Base-by-base conservation (phyloP, 371 early-diverging fungal genomes). In the Circinella minor region DNA sequence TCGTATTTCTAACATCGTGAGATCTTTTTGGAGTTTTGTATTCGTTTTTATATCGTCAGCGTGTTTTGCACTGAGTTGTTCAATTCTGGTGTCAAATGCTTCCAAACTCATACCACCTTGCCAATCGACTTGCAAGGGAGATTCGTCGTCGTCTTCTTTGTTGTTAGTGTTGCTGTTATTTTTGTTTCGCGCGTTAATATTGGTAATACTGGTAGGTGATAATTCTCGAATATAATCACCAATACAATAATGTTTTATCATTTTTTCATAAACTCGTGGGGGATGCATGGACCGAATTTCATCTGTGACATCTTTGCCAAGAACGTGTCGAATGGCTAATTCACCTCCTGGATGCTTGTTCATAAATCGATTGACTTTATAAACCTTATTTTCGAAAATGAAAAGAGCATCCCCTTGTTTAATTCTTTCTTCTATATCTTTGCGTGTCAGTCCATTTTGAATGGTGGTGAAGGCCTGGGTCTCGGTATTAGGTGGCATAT, bases 231-330 rank as follows among this genome's bases (percentile, higher is more conserved):
- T 64, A 63, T 85, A 89, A 66, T 89, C 90, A 36, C 91, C 96
- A 75, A 93, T 82, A 68, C 84, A 90, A 74, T 91, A 98, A 61
- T 82, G 83, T 43, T 90, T 89, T 73, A 97, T 86, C 77, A 86
- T 84, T 47, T 87, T 81, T 46, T 90, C 88, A 39, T 93, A 81
- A 14, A 95, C 96, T 74, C 89, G 83, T 60, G 89, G 87, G 4
- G 96, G 97, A 78, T 98, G 98, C 86, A 96, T 88, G 14, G 91
- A 91, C 27, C 89, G 80, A 65, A 96, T 92, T 66, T 92, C 95
- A 77, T 96, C 97, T 0, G 98, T 96, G 18, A 95, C 95, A 78
- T 98, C 97, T 72, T 87, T 90, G 69, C 98, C 98, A 60, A 91
- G 85, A 81, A 93, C 88, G 78, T 96, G 93, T 70, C 82, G 79